These are phyloP conservation scores for Phlyctochytrium planicorne DNA, from an alignment of 192 early-diverging fungal species.

Conservation along the genomic window DNA sequence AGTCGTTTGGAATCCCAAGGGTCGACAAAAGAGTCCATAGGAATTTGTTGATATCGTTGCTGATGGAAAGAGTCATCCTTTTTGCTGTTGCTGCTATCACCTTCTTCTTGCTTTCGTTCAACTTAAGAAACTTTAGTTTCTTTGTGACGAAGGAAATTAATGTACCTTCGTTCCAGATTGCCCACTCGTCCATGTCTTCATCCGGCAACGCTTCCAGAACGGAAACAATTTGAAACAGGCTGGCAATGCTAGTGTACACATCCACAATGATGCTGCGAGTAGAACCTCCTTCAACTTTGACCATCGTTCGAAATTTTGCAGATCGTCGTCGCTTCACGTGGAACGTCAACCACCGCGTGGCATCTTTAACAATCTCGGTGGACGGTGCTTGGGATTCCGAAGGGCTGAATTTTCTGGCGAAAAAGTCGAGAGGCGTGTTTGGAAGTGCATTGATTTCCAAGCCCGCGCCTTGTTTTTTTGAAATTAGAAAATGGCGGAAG, in stretches of 20 bases:
- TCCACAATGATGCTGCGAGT: constrained; percentile 28
- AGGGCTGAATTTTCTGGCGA: background rate
- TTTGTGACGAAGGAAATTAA: too few relatives aligned
- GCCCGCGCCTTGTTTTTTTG: background rate
- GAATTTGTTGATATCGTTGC: too few relatives aligned
- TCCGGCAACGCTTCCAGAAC: constrained; percentile 26
- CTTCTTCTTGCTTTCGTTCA: too few relatives aligned
- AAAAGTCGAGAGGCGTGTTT: constrained; percentile 1
- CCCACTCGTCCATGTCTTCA: background rate
- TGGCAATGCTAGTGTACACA: constrained; percentile 13
- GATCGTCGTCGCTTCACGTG: background rate
- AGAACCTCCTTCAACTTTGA: too few relatives aligned
- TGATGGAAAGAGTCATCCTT: too few relatives aligned
- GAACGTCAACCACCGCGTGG: background rate
- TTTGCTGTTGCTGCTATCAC: too few relatives aligned
- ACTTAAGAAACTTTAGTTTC: too few relatives aligned
- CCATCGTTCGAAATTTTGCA: background rate
- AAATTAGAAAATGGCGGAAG: background rate
- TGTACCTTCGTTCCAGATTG: background rate
- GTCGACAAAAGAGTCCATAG: too few relatives aligned
- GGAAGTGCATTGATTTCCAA: background rate
- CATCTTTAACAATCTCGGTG: background rate
- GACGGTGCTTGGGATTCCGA: background rate
- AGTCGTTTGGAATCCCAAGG: too few relatives aligned
- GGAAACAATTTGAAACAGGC: constrained; percentile 20